Percentiles rank a stretch among this genome's conserved stretches.
Conservation (phyloP, 1,284 basidiomycete species). For the Golubevia sp. region DNA sequence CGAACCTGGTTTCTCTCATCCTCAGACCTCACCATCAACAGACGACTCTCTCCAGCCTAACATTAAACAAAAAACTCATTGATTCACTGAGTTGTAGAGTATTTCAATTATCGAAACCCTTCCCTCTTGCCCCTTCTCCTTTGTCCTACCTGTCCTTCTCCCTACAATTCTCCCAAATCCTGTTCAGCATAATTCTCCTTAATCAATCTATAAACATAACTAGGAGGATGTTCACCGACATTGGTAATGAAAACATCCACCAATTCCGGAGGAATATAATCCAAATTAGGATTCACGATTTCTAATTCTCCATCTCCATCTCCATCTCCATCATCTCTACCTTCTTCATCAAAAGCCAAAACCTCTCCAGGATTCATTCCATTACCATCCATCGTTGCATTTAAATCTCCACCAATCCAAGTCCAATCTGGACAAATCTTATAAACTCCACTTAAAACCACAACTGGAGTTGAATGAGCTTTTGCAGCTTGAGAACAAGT, state of each 20-base stretch:
- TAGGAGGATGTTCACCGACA: slow-evolving; percentile 64
- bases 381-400: slow-evolving; percentile 1
- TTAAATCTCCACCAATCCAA: slow-evolving; percentile 60
- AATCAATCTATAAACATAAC: slow-evolving; percentile 58
- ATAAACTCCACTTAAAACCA: slow-evolving; percentile 92
- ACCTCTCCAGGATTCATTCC: slow-evolving; percentile 39
- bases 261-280: slow-evolving; percentile 88
- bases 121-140: not conserved
- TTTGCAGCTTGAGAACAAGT: slow-evolving; percentile 86
- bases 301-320: slow-evolving; percentile 80
- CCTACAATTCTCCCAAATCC: slow-evolving; percentile 12
- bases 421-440: slow-evolving; percentile 95
- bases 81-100: too few relatives aligned
- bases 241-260: slow-evolving; percentile 95
- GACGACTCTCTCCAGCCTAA: too few relatives aligned
- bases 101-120: too few relatives aligned
- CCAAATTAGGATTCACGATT: slow-evolving; percentile 87
- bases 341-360: slow-evolving; percentile 69
- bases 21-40: too few relatives aligned
- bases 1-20: too few relatives aligned
- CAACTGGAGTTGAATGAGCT: slow-evolving; percentile 87
- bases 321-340: slow-evolving; percentile 61
- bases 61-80: too few relatives aligned
- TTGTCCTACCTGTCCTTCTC: not conserved
- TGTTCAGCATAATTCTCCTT: slow-evolving; percentile 54